A percentile compares a stretch with the other conserved stretches of the same genome.
Conservation (phyloP, 306 rosid genomes). For the Amphicarpaea edgeworthii region DNA sequence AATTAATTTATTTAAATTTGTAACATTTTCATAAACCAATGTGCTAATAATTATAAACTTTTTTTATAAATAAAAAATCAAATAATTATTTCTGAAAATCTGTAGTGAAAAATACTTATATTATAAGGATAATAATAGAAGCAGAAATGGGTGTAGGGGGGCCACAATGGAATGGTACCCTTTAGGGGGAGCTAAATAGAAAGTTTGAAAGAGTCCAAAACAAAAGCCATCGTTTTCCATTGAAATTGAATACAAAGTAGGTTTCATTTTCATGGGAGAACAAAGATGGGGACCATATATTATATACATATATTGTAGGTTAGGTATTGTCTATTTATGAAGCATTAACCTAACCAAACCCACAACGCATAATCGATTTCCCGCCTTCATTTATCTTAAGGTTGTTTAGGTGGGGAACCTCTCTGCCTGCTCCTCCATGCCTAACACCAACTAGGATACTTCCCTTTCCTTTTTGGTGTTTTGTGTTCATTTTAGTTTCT, state of each 20-base stretch:
- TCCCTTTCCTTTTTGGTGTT: neutral
- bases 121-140: neutral
- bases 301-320: constrained; percentile 4
- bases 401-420: constrained; percentile 38
- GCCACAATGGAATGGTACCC: constrained; percentile 12
- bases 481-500: neutral
- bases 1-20: neutral
- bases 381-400: constrained; percentile 23
- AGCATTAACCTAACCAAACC: constrained; percentile 47
- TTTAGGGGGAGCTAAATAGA: constrained; percentile 43
- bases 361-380: constrained; percentile 21
- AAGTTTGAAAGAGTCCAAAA: constrained; percentile 31
- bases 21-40: neutral
- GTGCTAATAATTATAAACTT: neutral
- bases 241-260: constrained; percentile 28
- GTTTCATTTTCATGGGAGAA: constrained; percentile 37
- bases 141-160: constrained; percentile 11
- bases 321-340: constrained; percentile 42
- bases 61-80: neutral
- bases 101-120: neutral
- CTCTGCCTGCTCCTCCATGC: constrained; percentile 13
- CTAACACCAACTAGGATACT: constrained; percentile 29
- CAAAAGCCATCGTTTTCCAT: constrained; percentile 27
- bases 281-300: constrained; percentile 36
- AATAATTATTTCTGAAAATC: neutral